phyloP scores from a whole-genome alignment of 83 land plant genomes.

The Thuja plicata region DNA sequence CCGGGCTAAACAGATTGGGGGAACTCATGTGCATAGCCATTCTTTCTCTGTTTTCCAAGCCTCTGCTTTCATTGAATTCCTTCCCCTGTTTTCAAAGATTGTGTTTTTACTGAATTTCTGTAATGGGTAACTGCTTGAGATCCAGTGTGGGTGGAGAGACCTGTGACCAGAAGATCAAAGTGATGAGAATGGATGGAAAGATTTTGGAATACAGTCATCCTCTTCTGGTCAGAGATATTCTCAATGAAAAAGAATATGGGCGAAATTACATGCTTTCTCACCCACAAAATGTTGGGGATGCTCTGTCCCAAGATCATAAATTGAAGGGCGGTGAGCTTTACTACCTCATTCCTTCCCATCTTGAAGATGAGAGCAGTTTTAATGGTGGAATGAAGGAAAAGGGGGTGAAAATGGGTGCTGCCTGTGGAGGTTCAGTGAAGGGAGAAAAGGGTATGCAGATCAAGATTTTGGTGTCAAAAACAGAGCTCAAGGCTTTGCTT shows the following conservation, averaged over 20 bases:
- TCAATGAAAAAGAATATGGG: neutral
- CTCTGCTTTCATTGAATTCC: too few species aligned
- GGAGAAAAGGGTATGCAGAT: neutral
- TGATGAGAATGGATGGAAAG: neutral
- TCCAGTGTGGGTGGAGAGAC: neutral
- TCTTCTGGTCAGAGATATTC: neutral
- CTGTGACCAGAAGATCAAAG: neutral
- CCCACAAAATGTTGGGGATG: neutral
- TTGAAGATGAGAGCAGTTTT: too few species aligned
- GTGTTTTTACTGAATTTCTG: neutral
- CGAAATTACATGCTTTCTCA: neutral
- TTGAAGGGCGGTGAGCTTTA: neutral
- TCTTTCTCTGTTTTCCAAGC: too few species aligned
- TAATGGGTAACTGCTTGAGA: neutral
- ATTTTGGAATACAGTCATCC: neutral
- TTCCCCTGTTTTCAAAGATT: too few species aligned
- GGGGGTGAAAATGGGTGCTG: neutral
- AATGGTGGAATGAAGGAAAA: neutral
- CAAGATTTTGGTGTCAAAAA: neutral
- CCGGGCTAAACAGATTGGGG: too few species aligned
- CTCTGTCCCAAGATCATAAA: neutral
- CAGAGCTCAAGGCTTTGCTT: neutral
- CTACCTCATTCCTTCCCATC: neutral
- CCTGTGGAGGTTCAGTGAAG: too few species aligned
- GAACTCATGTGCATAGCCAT: too few species aligned